Base-by-base conservation (phyloP, 1,139 yeast species). In the Saccharomyces hybrid region DNA sequence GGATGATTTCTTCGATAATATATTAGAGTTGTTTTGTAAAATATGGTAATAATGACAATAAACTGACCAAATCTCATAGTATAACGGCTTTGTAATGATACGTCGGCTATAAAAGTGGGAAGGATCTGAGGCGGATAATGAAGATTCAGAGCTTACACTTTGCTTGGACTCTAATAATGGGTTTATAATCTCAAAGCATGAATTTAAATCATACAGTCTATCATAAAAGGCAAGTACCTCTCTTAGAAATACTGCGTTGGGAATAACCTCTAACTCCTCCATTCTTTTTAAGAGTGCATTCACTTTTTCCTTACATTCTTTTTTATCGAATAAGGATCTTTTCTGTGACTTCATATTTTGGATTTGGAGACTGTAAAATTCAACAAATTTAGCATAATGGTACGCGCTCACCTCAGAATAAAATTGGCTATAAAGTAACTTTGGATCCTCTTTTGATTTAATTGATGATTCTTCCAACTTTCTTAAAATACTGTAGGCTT, bases 311-410 rank as follows among this genome's bases (percentile, higher is more conserved):
- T 53, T 32, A 38, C 38, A 48, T 31, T 46, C 47, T n/a, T 49
- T 26, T 26, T 9, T 6, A n/a, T 47, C n/a, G 19, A 38, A 24
- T 24, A 12, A 44, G 19, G 46, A 24, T 52, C 50, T 28, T 31
- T 46, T 21, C 26, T 44, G n/a, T 14, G 32, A 32, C 48, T 53
- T 29, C 49, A 48, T 16, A 44, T 51, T 24, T 51, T 48, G 4
- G 48, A 50, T 52, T 53, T 54, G 26, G 21, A 52, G n/a, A 9
- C 56, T 52, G 51, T 61, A 67, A 51, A 61, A 60, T 21, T 62
- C 60, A 12, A 67, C 51, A 48, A 67, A 64, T n/a, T 58, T 53
- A 0, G 67, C 61, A 50, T 66, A 68, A 55, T 67, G 71, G 51
- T 64, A 66, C 2, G 69, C 64, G 48, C 60, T 62, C 4, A 59